phyloP scores from a whole-genome alignment of 108 stramenopile species.

The Nitzschia putrida region DNA sequence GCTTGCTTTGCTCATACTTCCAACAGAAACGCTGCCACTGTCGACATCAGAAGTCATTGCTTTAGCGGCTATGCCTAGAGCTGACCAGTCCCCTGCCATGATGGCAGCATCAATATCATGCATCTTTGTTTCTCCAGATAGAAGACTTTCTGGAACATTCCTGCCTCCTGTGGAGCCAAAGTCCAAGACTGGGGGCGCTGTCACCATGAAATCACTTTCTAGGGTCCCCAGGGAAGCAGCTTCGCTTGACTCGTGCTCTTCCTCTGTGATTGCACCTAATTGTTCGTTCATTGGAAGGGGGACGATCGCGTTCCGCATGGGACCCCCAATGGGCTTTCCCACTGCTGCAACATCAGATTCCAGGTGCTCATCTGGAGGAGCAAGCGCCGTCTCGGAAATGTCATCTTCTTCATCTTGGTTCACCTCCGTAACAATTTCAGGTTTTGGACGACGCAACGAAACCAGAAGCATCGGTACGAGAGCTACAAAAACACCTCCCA shows the following conservation, averaged over 20 bases:
- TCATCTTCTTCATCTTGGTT: too few species aligned
- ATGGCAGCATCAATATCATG: constrained; percentile 48
- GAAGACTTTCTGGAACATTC: background rate
- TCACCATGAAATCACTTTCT: background rate
- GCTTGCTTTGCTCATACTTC: background rate
- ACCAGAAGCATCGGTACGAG: too few species aligned
- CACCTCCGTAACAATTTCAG: too few species aligned
- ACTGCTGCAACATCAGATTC: too few species aligned
- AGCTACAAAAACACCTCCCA: too few species aligned
- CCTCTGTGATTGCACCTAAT: background rate
- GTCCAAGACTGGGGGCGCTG: background rate
- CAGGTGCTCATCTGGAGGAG: too few species aligned
- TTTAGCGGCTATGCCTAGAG: constrained; percentile 58
- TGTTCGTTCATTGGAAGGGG: background rate
- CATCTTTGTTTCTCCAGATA: background rate
- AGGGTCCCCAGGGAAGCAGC: background rate
- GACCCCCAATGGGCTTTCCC: too few species aligned
- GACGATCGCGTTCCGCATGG: too few species aligned
- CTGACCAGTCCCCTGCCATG: constrained; percentile 64
- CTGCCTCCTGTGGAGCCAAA: background rate
- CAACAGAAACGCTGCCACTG: background rate
- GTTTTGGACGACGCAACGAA: too few species aligned
- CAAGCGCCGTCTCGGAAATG: too few species aligned
- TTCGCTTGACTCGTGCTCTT: background rate
- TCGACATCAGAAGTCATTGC: constrained; percentile 31